A percentile compares a stretch with the other conserved stretches of the same genome.
phyloP scores from a whole-genome alignment of 805 yeast genomes.

The Saturnispora diversa region DNA sequence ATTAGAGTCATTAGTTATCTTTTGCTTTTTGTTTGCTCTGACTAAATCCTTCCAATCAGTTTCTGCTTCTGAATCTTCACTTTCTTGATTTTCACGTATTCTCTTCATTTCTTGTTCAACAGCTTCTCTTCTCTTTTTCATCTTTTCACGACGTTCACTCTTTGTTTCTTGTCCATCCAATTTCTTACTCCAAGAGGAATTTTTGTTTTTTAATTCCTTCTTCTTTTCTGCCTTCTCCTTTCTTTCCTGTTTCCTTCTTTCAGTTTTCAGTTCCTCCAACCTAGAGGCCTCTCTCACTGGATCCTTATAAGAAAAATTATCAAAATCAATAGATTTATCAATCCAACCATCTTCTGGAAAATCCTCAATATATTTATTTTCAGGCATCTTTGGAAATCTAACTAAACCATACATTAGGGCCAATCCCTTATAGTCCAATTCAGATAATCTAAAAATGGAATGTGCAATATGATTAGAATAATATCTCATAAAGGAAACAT shows the following conservation, averaged over 20 bases:
- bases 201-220: slow-evolving; percentile 41
- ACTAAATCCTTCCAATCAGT: slow-evolving; percentile 88
- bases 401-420: slow-evolving; percentile 74
- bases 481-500: slow-evolving; percentile 73
- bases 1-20: slow-evolving; percentile 34
- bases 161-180: slow-evolving; percentile 53
- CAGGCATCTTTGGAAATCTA: slow-evolving; percentile 94
- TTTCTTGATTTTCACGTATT: slow-evolving; percentile 35
- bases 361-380: slow-evolving; percentile 44
- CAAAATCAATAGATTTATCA: slow-evolving; percentile 53
- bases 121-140: slow-evolving; percentile 58
- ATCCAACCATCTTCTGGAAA: slow-evolving; percentile 75
- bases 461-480: slow-evolving; percentile 83
- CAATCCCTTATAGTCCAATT: slow-evolving; percentile 61
- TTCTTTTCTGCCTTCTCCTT: slow-evolving; percentile 35
- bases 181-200: slow-evolving; percentile 77
- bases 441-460: slow-evolving; percentile 72
- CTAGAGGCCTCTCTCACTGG: slow-evolving; percentile 55
- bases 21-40: slow-evolving; percentile 53
- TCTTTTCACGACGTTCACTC: slow-evolving; percentile 56
- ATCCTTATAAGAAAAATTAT: slow-evolving; percentile 57
- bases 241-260: slow-evolving; percentile 30
- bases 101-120: slow-evolving; percentile 46
- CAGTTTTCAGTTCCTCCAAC: slow-evolving; percentile 46
- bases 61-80: slow-evolving; percentile 35